phyloP scores from a whole-genome alignment of 2,329 filamentous ascomycete genomes.

The Podosphaera leucotricha region DNA sequence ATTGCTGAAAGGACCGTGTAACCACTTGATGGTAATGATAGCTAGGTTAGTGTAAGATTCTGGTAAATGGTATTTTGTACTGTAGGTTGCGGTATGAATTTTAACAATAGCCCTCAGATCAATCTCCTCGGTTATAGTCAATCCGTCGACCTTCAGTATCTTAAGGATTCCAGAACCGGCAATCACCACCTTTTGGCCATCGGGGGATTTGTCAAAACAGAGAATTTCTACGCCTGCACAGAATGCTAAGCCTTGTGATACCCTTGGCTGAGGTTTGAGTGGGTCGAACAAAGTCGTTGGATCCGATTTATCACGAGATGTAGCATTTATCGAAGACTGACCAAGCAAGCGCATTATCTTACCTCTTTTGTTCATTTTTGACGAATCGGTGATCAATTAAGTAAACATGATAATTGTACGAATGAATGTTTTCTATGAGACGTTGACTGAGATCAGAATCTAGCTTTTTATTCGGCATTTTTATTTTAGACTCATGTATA shows the following conservation, averaged over 20 bases:
- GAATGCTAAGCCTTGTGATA: slow-evolving; percentile 32
- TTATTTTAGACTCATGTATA: no score
- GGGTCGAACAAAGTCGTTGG: slow-evolving; percentile 6
- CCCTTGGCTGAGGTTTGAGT: slow-evolving; percentile 12
- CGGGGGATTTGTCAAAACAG: slow-evolving; percentile 33
- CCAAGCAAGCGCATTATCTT: slow-evolving; percentile 15
- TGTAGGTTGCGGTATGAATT: slow-evolving; percentile 21
- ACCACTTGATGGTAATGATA: slow-evolving; percentile 38
- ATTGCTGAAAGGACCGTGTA: slow-evolving; percentile 21
- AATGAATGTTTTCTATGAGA: no score
- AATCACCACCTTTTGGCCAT: slow-evolving; percentile 30
- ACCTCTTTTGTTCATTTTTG: slow-evolving; percentile 12
- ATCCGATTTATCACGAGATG: slow-evolving; percentile 7
- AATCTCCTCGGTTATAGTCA: slow-evolving; percentile 27
- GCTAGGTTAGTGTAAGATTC: slow-evolving; percentile 31
- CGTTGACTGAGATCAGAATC: no score
- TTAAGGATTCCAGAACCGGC: slow-evolving; percentile 38
- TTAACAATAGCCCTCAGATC: slow-evolving; percentile 34
- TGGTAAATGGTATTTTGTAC: slow-evolving; percentile 16
- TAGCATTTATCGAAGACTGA: slow-evolving; percentile 6
- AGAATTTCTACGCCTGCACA: slow-evolving; percentile 27
- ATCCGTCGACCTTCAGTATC: slow-evolving; percentile 27
- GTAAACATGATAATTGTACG: neutral
- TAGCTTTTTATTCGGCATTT: no score
- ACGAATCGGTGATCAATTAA: neutral